A percentile compares a stretch with the other conserved stretches of the same genome.
These are phyloP conservation scores for Trichoderma hamatum DNA, from an alignment of 2,329 filamentous ascomycete species.

Conservation along the genomic window DNA sequence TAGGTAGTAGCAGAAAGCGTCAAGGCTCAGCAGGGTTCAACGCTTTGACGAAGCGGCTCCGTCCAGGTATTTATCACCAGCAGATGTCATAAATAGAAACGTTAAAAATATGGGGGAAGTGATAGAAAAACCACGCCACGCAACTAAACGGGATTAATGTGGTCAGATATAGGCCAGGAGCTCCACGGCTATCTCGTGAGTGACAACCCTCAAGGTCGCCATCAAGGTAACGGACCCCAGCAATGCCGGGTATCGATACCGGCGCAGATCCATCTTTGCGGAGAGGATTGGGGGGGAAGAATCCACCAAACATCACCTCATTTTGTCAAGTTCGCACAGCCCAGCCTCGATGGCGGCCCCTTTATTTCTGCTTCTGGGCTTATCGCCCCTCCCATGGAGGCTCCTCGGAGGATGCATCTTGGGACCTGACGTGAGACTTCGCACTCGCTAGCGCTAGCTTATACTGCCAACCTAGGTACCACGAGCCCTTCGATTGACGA, in stretches of 20 bases:
- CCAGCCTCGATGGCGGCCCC: not conserved
- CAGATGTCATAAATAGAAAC: not conserved
- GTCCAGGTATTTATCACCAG: not conserved
- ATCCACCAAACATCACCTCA: too few species aligned
- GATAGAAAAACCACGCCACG: not conserved
- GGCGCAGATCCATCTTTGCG: slow-evolving; percentile 8
- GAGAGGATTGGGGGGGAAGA: not conserved
- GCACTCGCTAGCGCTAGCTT: not conserved
- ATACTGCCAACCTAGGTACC: not conserved
- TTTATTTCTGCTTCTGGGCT: not conserved
- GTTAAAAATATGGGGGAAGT: not conserved
- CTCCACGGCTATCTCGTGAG: slow-evolving; percentile 1
- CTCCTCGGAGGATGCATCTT: slow-evolving; percentile 5
- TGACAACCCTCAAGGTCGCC: slow-evolving; percentile 7
- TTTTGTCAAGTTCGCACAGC: not conserved
- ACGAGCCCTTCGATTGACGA: not conserved
- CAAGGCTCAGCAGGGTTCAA: not conserved
- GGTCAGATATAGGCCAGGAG: not conserved
- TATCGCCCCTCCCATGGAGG: not conserved
- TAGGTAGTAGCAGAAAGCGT: not conserved
- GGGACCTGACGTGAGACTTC: slow-evolving; percentile 11
- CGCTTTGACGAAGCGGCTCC: not conserved
- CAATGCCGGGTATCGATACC: not conserved
- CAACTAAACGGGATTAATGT: not conserved
- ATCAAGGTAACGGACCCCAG: not conserved